Evolutionary conservation across 371 early-diverging fungal genomes (phyloP).

Genomic region (Mortierella sp.): DNA sequence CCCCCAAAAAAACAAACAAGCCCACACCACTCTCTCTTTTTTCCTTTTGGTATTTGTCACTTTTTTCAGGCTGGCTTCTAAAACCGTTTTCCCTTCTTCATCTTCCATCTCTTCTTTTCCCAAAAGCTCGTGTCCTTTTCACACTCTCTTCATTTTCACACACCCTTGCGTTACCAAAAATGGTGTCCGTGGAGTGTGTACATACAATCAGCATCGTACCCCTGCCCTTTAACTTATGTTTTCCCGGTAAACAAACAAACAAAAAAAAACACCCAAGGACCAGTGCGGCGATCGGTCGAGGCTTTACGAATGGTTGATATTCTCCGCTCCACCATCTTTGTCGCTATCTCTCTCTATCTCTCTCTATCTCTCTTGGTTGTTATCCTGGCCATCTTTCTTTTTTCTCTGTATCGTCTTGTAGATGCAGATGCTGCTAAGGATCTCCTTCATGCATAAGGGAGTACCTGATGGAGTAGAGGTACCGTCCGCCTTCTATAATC

Average conservation of each 20-base stretch:
- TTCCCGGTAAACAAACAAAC: conserved; percentile 7
- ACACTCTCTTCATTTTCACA: background rate
- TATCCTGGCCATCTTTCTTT: background rate
- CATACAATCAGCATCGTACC: background rate
- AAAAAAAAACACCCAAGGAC: background rate
- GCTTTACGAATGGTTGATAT: background rate
- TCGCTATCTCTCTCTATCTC: background rate
- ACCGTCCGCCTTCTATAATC: background rate
- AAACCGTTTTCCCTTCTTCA: background rate
- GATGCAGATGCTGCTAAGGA: background rate
- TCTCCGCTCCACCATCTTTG: background rate
- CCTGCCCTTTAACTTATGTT: background rate
- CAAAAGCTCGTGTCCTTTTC: background rate
- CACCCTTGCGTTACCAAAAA: background rate
- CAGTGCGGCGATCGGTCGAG: conserved; percentile 7
- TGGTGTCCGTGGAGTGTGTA: background rate
- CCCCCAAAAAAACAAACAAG: background rate
- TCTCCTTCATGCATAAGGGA: background rate
- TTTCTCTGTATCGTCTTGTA: background rate
- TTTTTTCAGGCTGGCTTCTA: background rate
- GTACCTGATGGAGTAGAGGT: background rate
- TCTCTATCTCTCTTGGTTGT: background rate
- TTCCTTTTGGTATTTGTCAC: background rate
- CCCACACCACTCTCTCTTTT: background rate
- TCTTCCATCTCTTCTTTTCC: background rate